Percentiles rank a stretch among this genome's conserved stretches.
Conservation (phyloP, 768 basidiomycete species). For the Amanita inopinata region DNA sequence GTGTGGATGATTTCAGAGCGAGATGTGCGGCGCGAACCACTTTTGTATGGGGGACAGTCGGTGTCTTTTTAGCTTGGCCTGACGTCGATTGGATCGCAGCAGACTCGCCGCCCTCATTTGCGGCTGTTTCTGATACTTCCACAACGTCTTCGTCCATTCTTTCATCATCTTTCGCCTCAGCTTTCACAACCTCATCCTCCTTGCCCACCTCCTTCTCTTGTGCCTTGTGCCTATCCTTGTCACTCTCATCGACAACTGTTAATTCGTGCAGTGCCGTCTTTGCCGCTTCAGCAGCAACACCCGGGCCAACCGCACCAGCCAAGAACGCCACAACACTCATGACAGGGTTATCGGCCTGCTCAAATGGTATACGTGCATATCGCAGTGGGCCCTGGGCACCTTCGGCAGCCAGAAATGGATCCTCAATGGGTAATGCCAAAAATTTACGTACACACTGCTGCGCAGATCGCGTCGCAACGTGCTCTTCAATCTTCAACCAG, state of each 20-base stretch:
- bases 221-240: slow-evolving; percentile 22
- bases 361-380: slow-evolving; percentile 79
- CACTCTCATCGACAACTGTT: slow-evolving; percentile 43
- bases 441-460: slow-evolving; percentile 97
- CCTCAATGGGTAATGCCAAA: slow-evolving; percentile 93
- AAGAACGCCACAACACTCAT: slow-evolving; percentile 98
- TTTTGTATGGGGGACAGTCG: slow-evolving; percentile 56
- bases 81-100: slow-evolving; percentile 11
- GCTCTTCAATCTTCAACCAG: slow-evolving; percentile 87
- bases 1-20: slow-evolving; percentile 83
- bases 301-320: slow-evolving; percentile 83
- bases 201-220: slow-evolving; percentile 20
- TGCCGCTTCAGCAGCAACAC: slow-evolving; percentile 89
- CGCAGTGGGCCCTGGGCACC: slow-evolving; percentile 67
- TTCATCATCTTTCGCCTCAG: slow-evolving; percentile 29
- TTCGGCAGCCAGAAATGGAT: slow-evolving; percentile 76
- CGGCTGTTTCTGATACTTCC: slow-evolving; percentile 14
- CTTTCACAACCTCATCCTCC: slow-evolving; percentile 18
- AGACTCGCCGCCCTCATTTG: slow-evolving; percentile 14
- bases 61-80: slow-evolving; percentile 21
- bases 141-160: slow-evolving; percentile 37
- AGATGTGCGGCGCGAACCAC: slow-evolving; percentile 76
- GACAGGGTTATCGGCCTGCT: slow-evolving; percentile 93
- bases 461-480: slow-evolving; percentile 83
- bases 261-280: slow-evolving; percentile 81